These are phyloP conservation scores for Lolium perenne DNA, from an alignment of 176 grass and related monocot genomes.

Conservation along the genomic window DNA sequence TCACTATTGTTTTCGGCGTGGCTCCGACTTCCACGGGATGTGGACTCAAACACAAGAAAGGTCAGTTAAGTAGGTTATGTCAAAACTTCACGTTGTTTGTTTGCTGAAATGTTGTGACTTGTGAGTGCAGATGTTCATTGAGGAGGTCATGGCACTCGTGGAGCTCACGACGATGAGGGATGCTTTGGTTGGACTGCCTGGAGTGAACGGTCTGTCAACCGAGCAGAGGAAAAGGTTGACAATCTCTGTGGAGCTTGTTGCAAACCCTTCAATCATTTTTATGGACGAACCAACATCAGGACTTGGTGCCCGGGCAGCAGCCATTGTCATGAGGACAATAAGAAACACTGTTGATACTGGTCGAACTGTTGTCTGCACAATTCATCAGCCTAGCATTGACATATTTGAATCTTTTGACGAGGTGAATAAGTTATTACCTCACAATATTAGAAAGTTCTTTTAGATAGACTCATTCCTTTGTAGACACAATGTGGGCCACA, in stretches of 20 bases:
- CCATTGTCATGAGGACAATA: conserved; percentile 92
- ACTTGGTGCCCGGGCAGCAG: conserved; percentile 83
- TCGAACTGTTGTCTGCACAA: conserved; percentile 93
- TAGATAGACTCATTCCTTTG: background rate
- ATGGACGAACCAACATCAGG: conserved; percentile 97
- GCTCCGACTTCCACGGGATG: conserved; percentile 68
- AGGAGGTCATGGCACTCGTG: conserved; percentile 91
- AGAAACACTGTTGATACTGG: conserved; percentile 89
- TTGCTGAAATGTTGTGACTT: conserved; percentile 4
- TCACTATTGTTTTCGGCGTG: conserved; percentile 87
- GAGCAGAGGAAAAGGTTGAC: conserved; percentile 92
- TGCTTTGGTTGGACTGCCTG: conserved; percentile 83
- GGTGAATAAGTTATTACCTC: conserved; percentile 44
- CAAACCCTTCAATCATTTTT: conserved; percentile 90
- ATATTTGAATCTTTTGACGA: conserved; percentile 97
- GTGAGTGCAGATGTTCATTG: conserved; percentile 73
- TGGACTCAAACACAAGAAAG: conserved; percentile 62
- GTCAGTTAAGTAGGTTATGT: conserved; percentile 36
- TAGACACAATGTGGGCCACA: background rate
- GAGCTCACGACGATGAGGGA: conserved; percentile 72
- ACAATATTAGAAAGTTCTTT: background rate
- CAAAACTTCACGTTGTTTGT: background rate
- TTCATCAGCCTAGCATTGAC: conserved; percentile 98
- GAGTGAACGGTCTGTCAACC: conserved; percentile 81
- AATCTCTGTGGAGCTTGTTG: conserved; percentile 90